A percentile compares a stretch with the other conserved stretches of the same genome.
Conservation (phyloP, 2,329 filamentous ascomycete genomes). For the Monosporascus sp. region DNA sequence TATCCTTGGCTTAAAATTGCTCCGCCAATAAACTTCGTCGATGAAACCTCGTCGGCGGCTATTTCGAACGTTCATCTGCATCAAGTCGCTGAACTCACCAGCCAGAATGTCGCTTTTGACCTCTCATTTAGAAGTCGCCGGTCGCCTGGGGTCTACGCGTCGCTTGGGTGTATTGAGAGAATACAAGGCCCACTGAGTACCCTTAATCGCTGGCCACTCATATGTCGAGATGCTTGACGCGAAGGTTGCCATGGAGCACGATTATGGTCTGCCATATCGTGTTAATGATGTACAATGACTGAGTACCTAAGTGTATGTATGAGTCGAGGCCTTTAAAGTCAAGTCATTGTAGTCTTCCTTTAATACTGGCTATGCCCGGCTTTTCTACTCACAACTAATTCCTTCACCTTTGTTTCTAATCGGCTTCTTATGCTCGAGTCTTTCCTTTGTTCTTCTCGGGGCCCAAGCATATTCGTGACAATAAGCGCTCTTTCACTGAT, state of each 20-base stretch:
- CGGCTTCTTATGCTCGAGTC: constrained; percentile 11
- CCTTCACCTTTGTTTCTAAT: constrained; percentile 6
- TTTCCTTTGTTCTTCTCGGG: constrained; percentile 16
- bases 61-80: constrained; percentile 24
- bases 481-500: constrained; percentile 8
- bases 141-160: constrained; percentile 3
- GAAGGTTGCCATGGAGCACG: not conserved
- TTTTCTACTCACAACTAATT: constrained; percentile 13
- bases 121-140: constrained; percentile 22
- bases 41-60: constrained; percentile 19
- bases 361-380: constrained; percentile 10
- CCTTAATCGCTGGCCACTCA: constrained; percentile 14
- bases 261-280: constrained; percentile 1
- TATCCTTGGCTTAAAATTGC: constrained; percentile 13
- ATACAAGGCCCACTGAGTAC: constrained; percentile 2
- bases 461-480: constrained; percentile 1
- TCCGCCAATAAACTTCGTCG: constrained; percentile 16
- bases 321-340: not conserved
- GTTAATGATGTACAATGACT: no score
- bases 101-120: constrained; percentile 17
- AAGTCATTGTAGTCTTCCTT: constrained; percentile 8
- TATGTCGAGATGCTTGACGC: constrained; percentile 10
- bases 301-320: no score
- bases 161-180: not conserved
- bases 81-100: constrained; percentile 18